phyloP scores from a whole-genome alignment of 208 protist species.

The Angomonas deanei region DNA sequence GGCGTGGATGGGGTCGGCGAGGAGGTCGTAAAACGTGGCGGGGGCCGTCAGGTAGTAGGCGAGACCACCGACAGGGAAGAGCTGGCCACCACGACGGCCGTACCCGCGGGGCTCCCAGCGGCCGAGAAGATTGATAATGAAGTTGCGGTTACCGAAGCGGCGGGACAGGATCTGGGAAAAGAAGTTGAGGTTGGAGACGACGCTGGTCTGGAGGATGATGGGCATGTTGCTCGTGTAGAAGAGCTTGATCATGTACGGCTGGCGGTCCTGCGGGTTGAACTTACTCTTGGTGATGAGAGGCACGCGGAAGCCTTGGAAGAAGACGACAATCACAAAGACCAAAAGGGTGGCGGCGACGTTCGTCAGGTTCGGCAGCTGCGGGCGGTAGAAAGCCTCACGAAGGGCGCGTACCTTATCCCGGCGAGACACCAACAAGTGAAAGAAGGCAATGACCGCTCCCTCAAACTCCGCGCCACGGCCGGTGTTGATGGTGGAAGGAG shows the following conservation, averaged over 20 bases:
- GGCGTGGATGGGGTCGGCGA: conserved; percentile 97
- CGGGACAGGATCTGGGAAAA: conserved; percentile 99
- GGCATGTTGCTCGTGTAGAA: conserved; percentile 99
- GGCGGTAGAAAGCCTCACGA: conserved; percentile 99
- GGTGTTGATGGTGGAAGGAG: conserved; percentile 97
- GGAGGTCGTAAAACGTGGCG: conserved; percentile 88
- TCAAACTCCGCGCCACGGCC: conserved; percentile 98
- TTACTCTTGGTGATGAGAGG: conserved; percentile 91
- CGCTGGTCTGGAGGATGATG: conserved; percentile 99
- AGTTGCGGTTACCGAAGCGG: conserved; percentile 95
- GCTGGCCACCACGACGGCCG: conserved; percentile 49
- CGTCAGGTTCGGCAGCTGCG: conserved; percentile 99
- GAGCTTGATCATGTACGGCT: conserved; percentile 99
- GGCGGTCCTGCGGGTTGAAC: conserved; percentile 63
- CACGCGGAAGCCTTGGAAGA: conserved; percentile 99
- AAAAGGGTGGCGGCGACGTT: conserved; percentile 99
- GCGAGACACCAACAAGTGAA: conserved; percentile 96
- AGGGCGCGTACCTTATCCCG: conserved; percentile 97
- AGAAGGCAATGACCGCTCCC: conserved; percentile 99
- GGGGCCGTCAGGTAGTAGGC: conserved; percentile 99
- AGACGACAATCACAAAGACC: conserved; percentile 99
- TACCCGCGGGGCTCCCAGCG: conserved; percentile 92
- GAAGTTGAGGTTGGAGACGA: conserved; percentile 99
- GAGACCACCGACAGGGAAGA: conserved; percentile 96
- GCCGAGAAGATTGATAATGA: conserved; percentile 98